phyloP scores from a whole-genome alignment of 2,329 filamentous ascomycete species.

The Ilyonectria robusta region DNA sequence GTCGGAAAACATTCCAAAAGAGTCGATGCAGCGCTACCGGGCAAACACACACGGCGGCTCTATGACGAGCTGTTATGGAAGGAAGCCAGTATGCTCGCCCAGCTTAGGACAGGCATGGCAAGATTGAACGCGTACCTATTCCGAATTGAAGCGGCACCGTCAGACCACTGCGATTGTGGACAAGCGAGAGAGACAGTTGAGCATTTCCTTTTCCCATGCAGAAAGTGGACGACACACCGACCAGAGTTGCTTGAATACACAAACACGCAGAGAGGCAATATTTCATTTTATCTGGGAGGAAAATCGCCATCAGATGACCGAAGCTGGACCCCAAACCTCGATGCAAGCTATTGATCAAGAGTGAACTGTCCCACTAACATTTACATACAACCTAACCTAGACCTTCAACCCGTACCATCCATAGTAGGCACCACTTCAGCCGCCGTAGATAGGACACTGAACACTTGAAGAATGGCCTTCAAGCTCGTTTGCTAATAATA shows the following conservation, averaged over 20 bases:
- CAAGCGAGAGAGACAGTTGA: not conserved
- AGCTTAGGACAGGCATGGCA: slow-evolving; percentile 38
- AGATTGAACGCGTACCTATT: slow-evolving; percentile 30
- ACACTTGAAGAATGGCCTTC: too few relatives aligned
- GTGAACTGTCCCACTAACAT: too few relatives aligned
- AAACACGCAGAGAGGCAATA: not conserved
- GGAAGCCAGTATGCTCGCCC: slow-evolving; percentile 34
- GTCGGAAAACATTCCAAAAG: too few relatives aligned
- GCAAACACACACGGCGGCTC: too few relatives aligned
- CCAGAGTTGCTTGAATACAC: not conserved
- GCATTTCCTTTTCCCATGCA: not conserved
- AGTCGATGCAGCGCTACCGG: too few relatives aligned
- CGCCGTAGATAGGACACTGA: too few relatives aligned
- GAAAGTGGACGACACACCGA: not conserved
- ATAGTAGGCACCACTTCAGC: too few relatives aligned
- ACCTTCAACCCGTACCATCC: too few relatives aligned
- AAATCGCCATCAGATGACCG: not conserved
- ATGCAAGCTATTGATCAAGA: too few relatives aligned
- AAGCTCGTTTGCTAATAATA: too few relatives aligned
- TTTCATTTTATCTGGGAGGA: not conserved
- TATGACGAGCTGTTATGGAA: too few relatives aligned
- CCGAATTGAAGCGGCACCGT: not conserved
- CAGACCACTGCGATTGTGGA: not conserved
- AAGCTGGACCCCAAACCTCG: not conserved
- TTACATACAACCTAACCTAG: too few relatives aligned